These are phyloP conservation scores for Backusella liffmaniae DNA, from an alignment of 192 early-diverging fungal species.

Conservation along the genomic window DNA sequence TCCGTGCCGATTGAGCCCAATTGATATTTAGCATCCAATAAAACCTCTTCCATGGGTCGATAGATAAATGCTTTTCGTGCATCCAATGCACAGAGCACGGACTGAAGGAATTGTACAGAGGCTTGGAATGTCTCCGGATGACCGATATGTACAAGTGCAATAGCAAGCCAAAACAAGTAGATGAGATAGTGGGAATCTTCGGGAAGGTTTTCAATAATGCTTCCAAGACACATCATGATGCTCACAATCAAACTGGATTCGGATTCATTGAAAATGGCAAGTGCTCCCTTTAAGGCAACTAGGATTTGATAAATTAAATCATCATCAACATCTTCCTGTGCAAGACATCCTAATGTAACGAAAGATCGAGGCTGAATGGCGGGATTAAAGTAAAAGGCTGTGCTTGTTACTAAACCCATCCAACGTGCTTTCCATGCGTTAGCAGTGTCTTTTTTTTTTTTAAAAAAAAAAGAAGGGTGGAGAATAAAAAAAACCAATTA, in stretches of 20 bases:
- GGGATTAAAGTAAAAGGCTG: conserved; percentile 91
- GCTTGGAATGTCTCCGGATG: conserved; percentile 70
- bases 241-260: conserved; percentile 77
- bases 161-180: conserved; percentile 86
- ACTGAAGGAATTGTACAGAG: conserved; percentile 64
- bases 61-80: conserved; percentile 54
- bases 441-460: conserved; percentile 56
- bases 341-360: conserved; percentile 83
- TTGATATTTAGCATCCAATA: conserved; percentile 65
- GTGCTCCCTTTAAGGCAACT: conserved; percentile 82
- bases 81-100: conserved; percentile 75
- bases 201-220: conserved; percentile 78
- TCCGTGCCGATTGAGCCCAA: conserved; percentile 66
- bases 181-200: conserved; percentile 74
- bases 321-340: conserved; percentile 85
- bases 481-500: neutral
- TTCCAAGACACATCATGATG: conserved; percentile 83
- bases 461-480: neutral
- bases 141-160: conserved; percentile 83
- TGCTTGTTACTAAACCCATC: conserved; percentile 85
- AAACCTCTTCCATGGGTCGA: conserved; percentile 59
- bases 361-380: conserved; percentile 92
- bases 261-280: conserved; percentile 80
- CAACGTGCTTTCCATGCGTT: conserved; percentile 85
- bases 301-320: conserved; percentile 89